Evolutionary conservation across 2,329 filamentous ascomycete species (phyloP), one percentile per base, ranked within the genome.

Genomic region (Sporothrix schenckii): DNA sequence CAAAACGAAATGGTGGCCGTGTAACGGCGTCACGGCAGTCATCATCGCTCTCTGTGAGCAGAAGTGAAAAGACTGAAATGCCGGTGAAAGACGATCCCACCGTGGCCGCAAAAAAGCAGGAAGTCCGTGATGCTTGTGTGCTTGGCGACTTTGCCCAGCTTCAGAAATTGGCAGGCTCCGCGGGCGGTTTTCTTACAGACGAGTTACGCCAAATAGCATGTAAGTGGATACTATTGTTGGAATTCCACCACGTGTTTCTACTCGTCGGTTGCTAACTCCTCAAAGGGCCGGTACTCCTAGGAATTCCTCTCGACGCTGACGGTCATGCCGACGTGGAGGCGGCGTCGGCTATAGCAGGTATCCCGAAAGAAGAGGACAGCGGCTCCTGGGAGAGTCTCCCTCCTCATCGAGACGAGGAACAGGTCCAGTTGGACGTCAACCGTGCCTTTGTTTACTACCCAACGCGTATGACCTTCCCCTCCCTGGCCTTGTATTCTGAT

Each of bases 371-470:
- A 19, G 73, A 75, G 19, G 72, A 73, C 66, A 68, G 73, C 70
- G 73, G 73, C 44, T 73, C 79, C 61, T 92, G 91, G 90, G 81
- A 82, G 73, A 77, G 83, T n/a, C 82, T 97, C 53, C 87, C 90
- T 41, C 84, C 80, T n/a, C 95, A 99, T 80, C 83, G 82, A 47
- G 95, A 99, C 76, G 95, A 99, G 79, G 89, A 91, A 66, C 95
- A 99, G 81, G 93, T 99, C 52, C 87, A 90, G 77, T 86, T 98
- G 63, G 95, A 99, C 78, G 95, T 99, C 70, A 89, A 97, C 80
- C 88, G 95, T 70, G 94, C 95, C n/a, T 99, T 99, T 80, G 91
- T 98, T 72, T 96, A 97, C 82, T 99, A 99, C 79, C 95, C 95
- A 14, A 86, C 87, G 73, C 87, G 93, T 95, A 84, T 76, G 85